phyloP scores from a whole-genome alignment of 192 early-diverging fungal species.

The Ambispora gerdemannii region DNA sequence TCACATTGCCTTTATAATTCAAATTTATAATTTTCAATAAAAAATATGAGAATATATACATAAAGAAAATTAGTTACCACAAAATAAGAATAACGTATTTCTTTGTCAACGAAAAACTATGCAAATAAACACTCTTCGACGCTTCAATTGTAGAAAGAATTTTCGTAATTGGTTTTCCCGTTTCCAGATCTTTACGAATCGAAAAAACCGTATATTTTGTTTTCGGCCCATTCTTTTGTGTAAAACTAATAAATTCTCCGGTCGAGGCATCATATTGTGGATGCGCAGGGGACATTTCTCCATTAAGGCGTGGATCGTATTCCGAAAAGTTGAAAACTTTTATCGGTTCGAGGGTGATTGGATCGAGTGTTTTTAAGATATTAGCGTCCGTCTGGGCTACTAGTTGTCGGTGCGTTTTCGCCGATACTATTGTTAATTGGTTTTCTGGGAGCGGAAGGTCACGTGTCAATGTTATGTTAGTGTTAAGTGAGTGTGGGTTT shows the following conservation, averaged over 20 bases:
- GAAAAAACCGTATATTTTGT: conserved; percentile 36
- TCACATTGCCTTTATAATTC: conserved; percentile 50
- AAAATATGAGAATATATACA: too few relatives aligned
- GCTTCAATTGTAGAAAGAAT: conserved; percentile 37
- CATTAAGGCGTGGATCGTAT: conserved; percentile 34
- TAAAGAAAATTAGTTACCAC: not conserved
- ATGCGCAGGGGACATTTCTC: conserved; percentile 41
- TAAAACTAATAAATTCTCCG: conserved; percentile 36
- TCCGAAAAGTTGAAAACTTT: conserved; percentile 35
- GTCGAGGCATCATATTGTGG: conserved; percentile 40
- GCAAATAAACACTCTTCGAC: conserved; percentile 45
- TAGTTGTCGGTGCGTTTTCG: conserved; percentile 22
- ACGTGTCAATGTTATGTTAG: not conserved
- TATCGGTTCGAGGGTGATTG: conserved; percentile 40
- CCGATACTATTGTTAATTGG: too few relatives aligned
- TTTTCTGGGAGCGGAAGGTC: not conserved
- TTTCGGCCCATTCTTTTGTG: conserved; percentile 38
- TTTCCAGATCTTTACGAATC: conserved; percentile 29
- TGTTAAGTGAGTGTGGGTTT: conserved; percentile 30
- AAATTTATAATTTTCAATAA: too few relatives aligned
- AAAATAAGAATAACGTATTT: conserved; percentile 53
- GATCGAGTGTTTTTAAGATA: conserved; percentile 40
- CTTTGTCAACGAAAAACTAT: conserved; percentile 54
- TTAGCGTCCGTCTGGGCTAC: conserved; percentile 47
- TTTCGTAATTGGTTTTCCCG: conserved; percentile 31